Evolutionary conservation across 2,329 filamentous ascomycete genomes (phyloP).

Genomic region (Aureobasidium sp.): DNA sequence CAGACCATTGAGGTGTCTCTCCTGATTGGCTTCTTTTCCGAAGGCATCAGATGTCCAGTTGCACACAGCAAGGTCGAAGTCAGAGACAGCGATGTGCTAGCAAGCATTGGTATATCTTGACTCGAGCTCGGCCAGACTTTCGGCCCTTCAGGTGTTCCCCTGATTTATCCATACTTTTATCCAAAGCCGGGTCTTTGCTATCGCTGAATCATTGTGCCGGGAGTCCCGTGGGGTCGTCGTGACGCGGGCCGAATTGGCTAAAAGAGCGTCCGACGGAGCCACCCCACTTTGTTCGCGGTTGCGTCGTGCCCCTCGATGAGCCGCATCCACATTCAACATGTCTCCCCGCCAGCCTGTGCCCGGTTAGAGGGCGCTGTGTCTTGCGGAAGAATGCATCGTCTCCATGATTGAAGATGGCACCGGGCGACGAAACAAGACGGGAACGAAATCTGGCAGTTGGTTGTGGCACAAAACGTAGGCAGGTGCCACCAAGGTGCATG

Average conservation of each 20-base stretch:
- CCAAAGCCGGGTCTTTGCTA: background rate
- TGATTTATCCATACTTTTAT: constrained; percentile 14
- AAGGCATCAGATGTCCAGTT: background rate
- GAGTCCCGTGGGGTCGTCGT: background rate
- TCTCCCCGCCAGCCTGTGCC: background rate
- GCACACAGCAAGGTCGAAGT: too few relatives aligned
- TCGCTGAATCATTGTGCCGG: background rate
- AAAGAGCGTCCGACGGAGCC: constrained; percentile 2
- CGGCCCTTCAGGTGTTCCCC: background rate
- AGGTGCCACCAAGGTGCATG: constrained; percentile 14
- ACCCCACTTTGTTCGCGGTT: constrained; percentile 1
- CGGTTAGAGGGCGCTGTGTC: background rate
- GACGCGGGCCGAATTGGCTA: constrained; percentile 14
- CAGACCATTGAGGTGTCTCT: background rate
- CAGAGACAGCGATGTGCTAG: too few relatives aligned
- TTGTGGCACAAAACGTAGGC: constrained; percentile 11
- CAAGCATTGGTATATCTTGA: background rate
- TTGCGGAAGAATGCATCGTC: background rate
- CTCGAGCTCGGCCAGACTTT: background rate
- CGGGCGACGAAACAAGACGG: background rate
- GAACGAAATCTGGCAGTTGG: constrained; percentile 1
- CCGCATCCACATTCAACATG: background rate
- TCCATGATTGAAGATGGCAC: background rate
- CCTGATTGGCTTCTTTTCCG: background rate
- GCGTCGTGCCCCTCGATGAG: constrained; percentile 9